Evolutionary conservation across 106 monocot genomes (phyloP), one percentile per base, ranked within the genome.

Genomic region (Vanilla planifolia): DNA sequence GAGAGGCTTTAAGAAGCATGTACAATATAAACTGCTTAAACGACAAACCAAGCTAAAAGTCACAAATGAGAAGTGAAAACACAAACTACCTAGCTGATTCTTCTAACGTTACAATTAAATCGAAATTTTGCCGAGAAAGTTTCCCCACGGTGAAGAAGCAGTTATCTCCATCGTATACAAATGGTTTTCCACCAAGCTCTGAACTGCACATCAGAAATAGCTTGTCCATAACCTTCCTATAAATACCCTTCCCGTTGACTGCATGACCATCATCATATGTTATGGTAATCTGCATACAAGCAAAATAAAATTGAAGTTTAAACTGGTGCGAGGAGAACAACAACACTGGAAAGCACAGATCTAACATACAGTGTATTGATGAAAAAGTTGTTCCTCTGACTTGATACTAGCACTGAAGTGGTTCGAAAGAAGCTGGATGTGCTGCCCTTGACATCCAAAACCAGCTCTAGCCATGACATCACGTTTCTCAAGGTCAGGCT

Each of bases 161-260:
- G 55, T 78, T 92, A 17, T 87, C 83, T 7, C 92, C 92, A 76
- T 92, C 92, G 62, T 81, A 87, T 19, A 75, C 86, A 78, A 87
- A 78, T 1, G 75, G 29, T 48, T 92, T 92, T 32, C 73, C 72
- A 14, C 52, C 75, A 73, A 87, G 83, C 34, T 92, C 92, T 6
- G 70, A 67, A 33, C 70, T 62, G 16, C 84, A 87, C 8, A 73
- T 87, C 21, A 80, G 68, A 33, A 77, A 70, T 23, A 92, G 52
- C 36, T 68, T 80, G 15, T 92, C 80, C 8, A 92, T 68, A 3
- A 92, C 46, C 41, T 87, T 87, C 59, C 80, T 70, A 0, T 78
- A 70, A 26, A 80, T 64, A 10, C 78, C 75, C 51, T 80, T 92
- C 10, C 75, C 78, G 25, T 80, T 73, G 4, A 83, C 70, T 52